phyloP scores from a whole-genome alignment of 2,329 filamentous ascomycete species.

The Exophiala sp. region DNA sequence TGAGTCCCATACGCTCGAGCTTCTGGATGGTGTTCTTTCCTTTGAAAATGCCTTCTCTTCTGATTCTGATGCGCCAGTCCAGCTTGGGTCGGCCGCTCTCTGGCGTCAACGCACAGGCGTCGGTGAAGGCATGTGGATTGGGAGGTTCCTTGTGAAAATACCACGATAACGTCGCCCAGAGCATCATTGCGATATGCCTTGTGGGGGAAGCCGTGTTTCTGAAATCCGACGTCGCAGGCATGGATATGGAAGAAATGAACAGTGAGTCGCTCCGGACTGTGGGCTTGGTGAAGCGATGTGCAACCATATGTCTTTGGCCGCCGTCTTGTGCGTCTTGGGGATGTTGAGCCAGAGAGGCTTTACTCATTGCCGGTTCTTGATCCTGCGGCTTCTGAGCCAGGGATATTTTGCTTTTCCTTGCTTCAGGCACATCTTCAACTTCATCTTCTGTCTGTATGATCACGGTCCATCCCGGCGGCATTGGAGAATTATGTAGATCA shows the following conservation, averaged over 20 bases:
- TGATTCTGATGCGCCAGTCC: constrained; percentile 81
- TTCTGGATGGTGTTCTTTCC: constrained; percentile 79
- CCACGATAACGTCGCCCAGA: constrained; percentile 93
- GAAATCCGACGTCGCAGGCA: constrained; percentile 72
- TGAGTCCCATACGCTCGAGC: constrained; percentile 85
- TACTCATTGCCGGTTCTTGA: constrained; percentile 23
- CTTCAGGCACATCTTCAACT: constrained; percentile 29
- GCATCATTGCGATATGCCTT: constrained; percentile 89
- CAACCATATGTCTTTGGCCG: constrained; percentile 17
- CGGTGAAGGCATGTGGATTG: constrained; percentile 55
- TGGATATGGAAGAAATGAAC: constrained; percentile 88
- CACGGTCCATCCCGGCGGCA: constrained; percentile 84
- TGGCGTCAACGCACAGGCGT: constrained; percentile 60
- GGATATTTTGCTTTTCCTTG: constrained; percentile 21
- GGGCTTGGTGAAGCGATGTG: constrained; percentile 63
- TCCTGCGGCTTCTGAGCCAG: neutral
- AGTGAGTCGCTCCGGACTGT: constrained; percentile 73
- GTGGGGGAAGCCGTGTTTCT: constrained; percentile 74
- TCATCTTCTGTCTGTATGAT: constrained; percentile 67
- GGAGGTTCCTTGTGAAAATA: constrained; percentile 89
- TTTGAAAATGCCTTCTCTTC: constrained; percentile 79
- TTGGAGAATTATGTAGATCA: constrained; percentile 61
- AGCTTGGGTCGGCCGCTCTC: constrained; percentile 66
- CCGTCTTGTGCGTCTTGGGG: constrained; percentile 11
- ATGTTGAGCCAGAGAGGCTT: constrained; percentile 4